Conservation (phyloP, 805 yeast genomes). For the Debaryomyces tyrocola region DNA sequence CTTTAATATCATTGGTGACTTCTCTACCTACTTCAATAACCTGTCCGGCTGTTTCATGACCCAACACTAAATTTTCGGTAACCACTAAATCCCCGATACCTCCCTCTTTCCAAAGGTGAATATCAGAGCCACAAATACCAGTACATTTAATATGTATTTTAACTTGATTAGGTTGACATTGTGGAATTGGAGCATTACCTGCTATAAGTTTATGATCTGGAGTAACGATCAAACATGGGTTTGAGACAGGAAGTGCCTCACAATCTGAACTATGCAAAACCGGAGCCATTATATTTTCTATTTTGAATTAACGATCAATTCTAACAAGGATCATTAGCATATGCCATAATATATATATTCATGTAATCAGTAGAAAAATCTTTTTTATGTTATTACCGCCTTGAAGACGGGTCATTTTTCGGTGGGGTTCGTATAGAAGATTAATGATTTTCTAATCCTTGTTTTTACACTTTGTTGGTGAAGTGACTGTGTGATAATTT, state of each 20-base stretch:
- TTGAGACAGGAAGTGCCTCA: not conserved
- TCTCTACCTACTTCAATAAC: conserved; percentile 50
- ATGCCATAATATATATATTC: too few relatives aligned
- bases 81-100: conserved; percentile 30
- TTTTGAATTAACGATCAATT: too few relatives aligned
- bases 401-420: not conserved
- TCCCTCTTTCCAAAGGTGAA: conserved; percentile 21
- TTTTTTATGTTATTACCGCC: not conserved
- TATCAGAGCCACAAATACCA: conserved; percentile 24
- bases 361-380: too few relatives aligned
- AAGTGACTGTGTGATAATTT: not conserved
- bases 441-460: not conserved
- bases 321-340: too few relatives aligned
- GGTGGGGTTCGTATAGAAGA: not conserved
- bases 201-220: conserved; percentile 2
- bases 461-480: not conserved
- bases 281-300: conserved; percentile 3
- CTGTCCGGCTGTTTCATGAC: conserved; percentile 49
- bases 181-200: conserved; percentile 4
- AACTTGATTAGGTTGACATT: conserved; percentile 14
- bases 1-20: conserved; percentile 40
- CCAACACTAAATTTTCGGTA: conserved; percentile 35
- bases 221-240: conserved; percentile 5
- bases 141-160: conserved; percentile 20
- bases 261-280: conserved; percentile 1